A percentile compares a stretch with the other conserved stretches of the same genome.
These are phyloP conservation scores for Rhodotorula toruloides DNA, from an alignment of 768 basidiomycete species.

Conservation along the genomic window DNA sequence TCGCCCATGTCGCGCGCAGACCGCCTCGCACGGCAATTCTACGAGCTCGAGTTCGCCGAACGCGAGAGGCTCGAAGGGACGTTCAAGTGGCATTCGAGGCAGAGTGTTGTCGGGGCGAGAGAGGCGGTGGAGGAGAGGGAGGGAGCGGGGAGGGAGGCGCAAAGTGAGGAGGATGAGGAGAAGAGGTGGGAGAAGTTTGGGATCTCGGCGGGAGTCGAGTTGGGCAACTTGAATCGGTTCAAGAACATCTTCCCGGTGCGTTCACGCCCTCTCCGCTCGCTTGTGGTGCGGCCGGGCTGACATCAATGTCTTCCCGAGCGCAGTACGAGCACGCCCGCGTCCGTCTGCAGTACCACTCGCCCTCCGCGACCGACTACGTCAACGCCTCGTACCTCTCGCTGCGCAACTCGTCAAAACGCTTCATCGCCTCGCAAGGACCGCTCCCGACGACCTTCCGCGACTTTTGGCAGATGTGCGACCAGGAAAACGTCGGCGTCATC, in stretches of 20 bases:
- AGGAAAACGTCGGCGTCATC: constrained; percentile 88
- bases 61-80: constrained; percentile 80
- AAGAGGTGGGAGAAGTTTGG: constrained; percentile 62
- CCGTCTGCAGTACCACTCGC: constrained; percentile 52
- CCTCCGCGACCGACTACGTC: constrained; percentile 66
- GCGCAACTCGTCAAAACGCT: constrained; percentile 68
- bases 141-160: background rate
- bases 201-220: constrained; percentile 92
- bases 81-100: constrained; percentile 81
- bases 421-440: constrained; percentile 95
- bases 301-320: too few relatives aligned
- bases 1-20: constrained; percentile 53
- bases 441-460: constrained; percentile 80
- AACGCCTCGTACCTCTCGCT: constrained; percentile 93
- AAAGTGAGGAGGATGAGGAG: constrained; percentile 16
- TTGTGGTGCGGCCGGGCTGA: too few relatives aligned
- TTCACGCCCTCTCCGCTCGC: constrained; percentile 1
- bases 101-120: too few relatives aligned
- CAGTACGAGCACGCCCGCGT: constrained; percentile 77
- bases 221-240: constrained; percentile 93
- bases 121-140: background rate
- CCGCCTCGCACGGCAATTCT: constrained; percentile 84
- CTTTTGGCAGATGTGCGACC: constrained; percentile 95
- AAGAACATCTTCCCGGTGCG: constrained; percentile 91
- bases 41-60: constrained; percentile 83